These are phyloP conservation scores for Pyrenophora seminiperda DNA, from an alignment of 2,329 filamentous ascomycete species.

Conservation along the genomic window DNA sequence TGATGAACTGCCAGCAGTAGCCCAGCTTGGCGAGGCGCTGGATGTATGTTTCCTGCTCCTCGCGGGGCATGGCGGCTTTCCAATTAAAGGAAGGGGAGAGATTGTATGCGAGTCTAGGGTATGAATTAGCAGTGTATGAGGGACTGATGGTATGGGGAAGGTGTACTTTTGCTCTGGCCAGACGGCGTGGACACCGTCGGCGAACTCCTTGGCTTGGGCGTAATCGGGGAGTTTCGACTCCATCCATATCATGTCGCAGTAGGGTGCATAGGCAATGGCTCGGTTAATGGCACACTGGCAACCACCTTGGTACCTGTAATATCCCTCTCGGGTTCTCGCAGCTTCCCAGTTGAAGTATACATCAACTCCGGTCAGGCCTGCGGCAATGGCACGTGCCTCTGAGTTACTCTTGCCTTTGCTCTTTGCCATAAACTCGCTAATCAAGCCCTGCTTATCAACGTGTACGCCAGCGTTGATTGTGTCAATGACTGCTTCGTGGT, in stretches of 20 bases:
- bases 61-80: slow-evolving; percentile 92
- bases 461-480: slow-evolving; percentile 73
- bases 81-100: slow-evolving; percentile 99
- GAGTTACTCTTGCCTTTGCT: slow-evolving; percentile 83
- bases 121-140: background rate
- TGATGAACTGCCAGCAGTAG: slow-evolving; percentile 99
- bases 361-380: slow-evolving; percentile 75
- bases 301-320: slow-evolving; percentile 89
- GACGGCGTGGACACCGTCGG: slow-evolving; percentile 87
- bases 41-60: slow-evolving; percentile 98
- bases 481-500: slow-evolving; percentile 85
- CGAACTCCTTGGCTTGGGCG: slow-evolving; percentile 89
- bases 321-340: slow-evolving; percentile 91
- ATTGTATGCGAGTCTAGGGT: slow-evolving; percentile 88
- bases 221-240: slow-evolving; percentile 96
- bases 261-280: slow-evolving; percentile 88
- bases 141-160: background rate
- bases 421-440: slow-evolving; percentile 68
- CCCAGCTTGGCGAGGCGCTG: slow-evolving; percentile 81
- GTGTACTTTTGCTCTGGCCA: slow-evolving; percentile 93
- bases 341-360: slow-evolving; percentile 94
- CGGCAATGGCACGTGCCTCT: slow-evolving; percentile 81
- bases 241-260: slow-evolving; percentile 98
- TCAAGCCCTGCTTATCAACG: slow-evolving; percentile 70
- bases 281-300: slow-evolving; percentile 90